Evolutionary conservation across 805 yeast species (phyloP), one percentile per base, ranked within the genome.

Genomic region (Diddensiella santjacobensis): DNA sequence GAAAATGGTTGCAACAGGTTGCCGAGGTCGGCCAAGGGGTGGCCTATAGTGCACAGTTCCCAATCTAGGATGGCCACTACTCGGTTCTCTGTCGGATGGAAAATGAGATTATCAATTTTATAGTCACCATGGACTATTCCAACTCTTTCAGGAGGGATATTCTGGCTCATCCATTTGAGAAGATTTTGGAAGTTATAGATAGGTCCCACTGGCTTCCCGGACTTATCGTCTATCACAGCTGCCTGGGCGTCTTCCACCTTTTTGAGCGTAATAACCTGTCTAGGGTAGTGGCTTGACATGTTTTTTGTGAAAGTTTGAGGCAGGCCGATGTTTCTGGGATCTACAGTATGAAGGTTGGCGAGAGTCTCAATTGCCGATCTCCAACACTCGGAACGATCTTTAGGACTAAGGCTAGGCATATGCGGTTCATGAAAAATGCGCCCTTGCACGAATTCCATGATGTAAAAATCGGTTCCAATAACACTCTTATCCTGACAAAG

Each of bases 41-140:
- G 83, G 0, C 86, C 86, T 49, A 77, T 67, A 0, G 85, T 80
- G 53, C 83, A 78, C 35, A 80, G 64, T 58, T 80, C 86, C 86
- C 86, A 80, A 58, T 80, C 85, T 37, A 80, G 66, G 2, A 80
- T 76, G 0, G 84, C 83, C 42, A 74, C 64, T 2, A 80, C 78
- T 39, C 62, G 60, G 18, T 73, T 72, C 40, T 71, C 69, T 0
- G 71, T 72, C 54, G 79, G 80, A 63, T 83, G 74, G 66, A 76
- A 75, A 29, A 84, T 73, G 53, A 84, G 69, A 66, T 84, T 72
- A 70, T 84, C 83, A 58, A 77, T 70, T 67, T 81, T 77, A 72
- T 75, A 74, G 67, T 81, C 81, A 39, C 90, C 86, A 54, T 80
- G 86, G 33, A 80, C 78, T 48, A 80, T 68, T 2, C 73, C 66